phyloP scores from a whole-genome alignment of 1,139 yeast genomes.

The Suhomyces yuchorum region DNA sequence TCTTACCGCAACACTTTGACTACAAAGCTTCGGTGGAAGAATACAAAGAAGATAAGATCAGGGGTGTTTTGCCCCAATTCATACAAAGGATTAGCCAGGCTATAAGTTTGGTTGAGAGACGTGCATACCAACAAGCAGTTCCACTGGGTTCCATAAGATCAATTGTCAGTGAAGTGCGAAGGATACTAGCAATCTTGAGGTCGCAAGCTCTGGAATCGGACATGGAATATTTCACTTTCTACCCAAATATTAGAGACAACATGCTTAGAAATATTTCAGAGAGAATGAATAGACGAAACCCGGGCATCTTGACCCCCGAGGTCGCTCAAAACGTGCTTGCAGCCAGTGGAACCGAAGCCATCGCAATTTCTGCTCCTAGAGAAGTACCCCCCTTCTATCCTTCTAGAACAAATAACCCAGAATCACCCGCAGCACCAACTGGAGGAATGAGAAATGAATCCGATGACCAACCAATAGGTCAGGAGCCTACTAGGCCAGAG shows the following conservation, averaged over 20 bases:
- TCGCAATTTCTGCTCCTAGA: constrained; percentile 5
- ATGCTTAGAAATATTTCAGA: constrained; percentile 33
- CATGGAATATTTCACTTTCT: constrained; percentile 31
- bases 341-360: constrained; percentile 6
- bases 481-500: neutral
- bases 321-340: constrained; percentile 38
- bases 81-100: constrained; percentile 41
- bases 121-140: constrained; percentile 44
- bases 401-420: constrained; percentile 1
- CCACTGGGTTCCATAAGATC: constrained; percentile 24
- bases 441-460: neutral
- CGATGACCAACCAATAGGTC: neutral
- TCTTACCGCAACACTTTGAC: constrained; percentile 29
- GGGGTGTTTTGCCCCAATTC: constrained; percentile 41
- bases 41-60: constrained; percentile 27
- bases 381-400: constrained; percentile 3
- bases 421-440: constrained; percentile 3
- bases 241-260: constrained; percentile 30
- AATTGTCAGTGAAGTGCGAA: constrained; percentile 32
- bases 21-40: constrained; percentile 19
- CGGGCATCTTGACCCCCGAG: constrained; percentile 43
- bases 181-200: constrained; percentile 30
- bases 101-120: constrained; percentile 40
- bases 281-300: constrained; percentile 37
- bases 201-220: constrained; percentile 32